Percentiles rank a stretch among this genome's conserved stretches.
Conservation (phyloP, 345 rosid species). For the Linum lewisii region DNA sequence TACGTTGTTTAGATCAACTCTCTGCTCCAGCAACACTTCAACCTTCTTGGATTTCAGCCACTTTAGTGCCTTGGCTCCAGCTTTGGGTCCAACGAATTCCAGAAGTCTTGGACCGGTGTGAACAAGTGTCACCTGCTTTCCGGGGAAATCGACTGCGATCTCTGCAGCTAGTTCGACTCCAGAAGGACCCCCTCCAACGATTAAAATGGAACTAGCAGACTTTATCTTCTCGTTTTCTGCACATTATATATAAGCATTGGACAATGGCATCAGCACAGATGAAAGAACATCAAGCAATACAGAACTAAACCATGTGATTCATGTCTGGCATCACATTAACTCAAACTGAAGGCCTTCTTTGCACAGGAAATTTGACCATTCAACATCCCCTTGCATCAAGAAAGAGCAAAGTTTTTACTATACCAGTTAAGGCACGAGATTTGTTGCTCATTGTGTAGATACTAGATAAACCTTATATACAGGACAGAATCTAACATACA, state of each 20-base stretch:
- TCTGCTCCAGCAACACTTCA: conserved; percentile 56
- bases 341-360: no score
- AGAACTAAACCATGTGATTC: not conserved
- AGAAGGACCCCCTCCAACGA: conserved; percentile 89
- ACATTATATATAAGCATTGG: conserved; percentile 8
- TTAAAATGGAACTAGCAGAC: conserved; percentile 59
- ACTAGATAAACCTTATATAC: no score
- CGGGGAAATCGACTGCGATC: conserved; percentile 69
- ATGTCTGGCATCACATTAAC: not conserved
- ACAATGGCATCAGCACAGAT: not conserved
- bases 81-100: conserved; percentile 69
- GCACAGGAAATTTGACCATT: no score
- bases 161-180: conserved; percentile 96
- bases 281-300: conserved; percentile 1
- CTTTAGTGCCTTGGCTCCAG: conserved; percentile 47
- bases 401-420: no score
- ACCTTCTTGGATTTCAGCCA: conserved; percentile 69
- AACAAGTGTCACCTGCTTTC: conserved; percentile 63
- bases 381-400: no score
- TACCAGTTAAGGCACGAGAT: no score
- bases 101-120: conserved; percentile 73
- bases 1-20: conserved; percentile 43
- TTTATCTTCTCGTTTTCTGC: conserved; percentile 68
- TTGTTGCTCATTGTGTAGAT: no score
- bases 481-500: no score